phyloP scores from a whole-genome alignment of 345 rosid species.

The Linum usitatissimum region DNA sequence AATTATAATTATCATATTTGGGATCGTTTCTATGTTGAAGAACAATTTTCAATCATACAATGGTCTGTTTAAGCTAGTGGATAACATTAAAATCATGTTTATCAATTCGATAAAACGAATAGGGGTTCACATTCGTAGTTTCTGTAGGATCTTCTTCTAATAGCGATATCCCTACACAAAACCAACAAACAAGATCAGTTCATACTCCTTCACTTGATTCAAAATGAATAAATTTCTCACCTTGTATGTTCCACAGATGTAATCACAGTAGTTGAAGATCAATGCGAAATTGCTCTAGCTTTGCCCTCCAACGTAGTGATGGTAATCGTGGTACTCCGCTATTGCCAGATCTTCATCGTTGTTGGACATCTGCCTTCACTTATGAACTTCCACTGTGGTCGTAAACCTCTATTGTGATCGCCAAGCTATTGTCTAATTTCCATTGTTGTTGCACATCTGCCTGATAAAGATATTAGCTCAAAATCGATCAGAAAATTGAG shows the following conservation, averaged over 20 bases:
- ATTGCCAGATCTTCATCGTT: too few species aligned
- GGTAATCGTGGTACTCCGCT: slow-evolving; percentile 20
- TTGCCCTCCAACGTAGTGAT: slow-evolving; percentile 16
- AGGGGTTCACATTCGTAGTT: slow-evolving; percentile 30
- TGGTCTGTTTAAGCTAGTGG: too few species aligned
- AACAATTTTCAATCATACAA: too few species aligned
- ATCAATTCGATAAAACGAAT: background rate
- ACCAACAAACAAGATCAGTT: slow-evolving; percentile 1
- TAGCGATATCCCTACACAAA: slow-evolving; percentile 66
- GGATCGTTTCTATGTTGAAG: too few species aligned
- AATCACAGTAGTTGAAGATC: slow-evolving; percentile 16
- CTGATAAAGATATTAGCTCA: too few species aligned
- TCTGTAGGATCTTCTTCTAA: slow-evolving; percentile 63
- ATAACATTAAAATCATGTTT: background rate
- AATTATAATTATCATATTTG: too few species aligned
- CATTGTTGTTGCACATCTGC: too few species aligned
- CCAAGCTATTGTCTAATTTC: too few species aligned
- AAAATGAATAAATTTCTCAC: slow-evolving; percentile 1
- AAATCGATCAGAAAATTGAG: too few species aligned
- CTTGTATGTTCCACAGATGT: slow-evolving; percentile 15
- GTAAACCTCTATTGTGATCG: too few species aligned
- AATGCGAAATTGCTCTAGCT: slow-evolving; percentile 18
- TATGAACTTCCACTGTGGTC: too few species aligned
- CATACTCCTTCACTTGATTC: background rate
- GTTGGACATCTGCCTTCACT: too few species aligned